Conservation (phyloP, 768 basidiomycete species). For the Boletus bicolor region DNA sequence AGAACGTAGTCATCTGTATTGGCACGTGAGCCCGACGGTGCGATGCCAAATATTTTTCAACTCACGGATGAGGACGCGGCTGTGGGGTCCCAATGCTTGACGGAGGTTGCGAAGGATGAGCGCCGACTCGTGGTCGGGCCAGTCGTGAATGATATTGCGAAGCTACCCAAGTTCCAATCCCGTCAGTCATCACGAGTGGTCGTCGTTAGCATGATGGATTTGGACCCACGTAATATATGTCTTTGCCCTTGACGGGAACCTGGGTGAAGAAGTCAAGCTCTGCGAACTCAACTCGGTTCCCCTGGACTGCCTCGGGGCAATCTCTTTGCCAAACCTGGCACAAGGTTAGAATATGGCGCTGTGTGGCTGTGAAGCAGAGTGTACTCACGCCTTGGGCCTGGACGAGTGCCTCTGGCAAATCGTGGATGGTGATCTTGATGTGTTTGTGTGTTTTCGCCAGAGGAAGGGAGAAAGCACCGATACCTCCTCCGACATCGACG, state of each 20-base stretch:
- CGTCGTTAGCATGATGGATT: background rate
- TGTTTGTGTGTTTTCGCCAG: constrained; percentile 28
- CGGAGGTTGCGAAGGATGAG: constrained; percentile 31
- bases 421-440: constrained; percentile 34
- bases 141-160: constrained; percentile 31
- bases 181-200: background rate
- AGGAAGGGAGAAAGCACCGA: constrained; percentile 31
- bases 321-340: constrained; percentile 24
- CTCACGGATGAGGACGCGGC: constrained; percentile 34
- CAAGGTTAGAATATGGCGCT: background rate
- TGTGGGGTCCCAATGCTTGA: constrained; percentile 28
- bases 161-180: constrained; percentile 2
- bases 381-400: constrained; percentile 18
- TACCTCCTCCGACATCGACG: constrained; percentile 36
- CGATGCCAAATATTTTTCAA: background rate
- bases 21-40: background rate
- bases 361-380: background rate
- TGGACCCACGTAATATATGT: constrained; percentile 34
- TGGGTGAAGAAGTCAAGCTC: constrained; percentile 32
- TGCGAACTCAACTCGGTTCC: constrained; percentile 27
- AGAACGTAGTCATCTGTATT: constrained; percentile 24
- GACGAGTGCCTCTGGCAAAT: constrained; percentile 25
- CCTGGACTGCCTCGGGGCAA: constrained; percentile 24
- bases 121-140: constrained; percentile 29
- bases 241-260: constrained; percentile 23